These are phyloP conservation scores for Diacronema lutheri DNA, from an alignment of 78 protist species.

Conservation along the genomic window DNA sequence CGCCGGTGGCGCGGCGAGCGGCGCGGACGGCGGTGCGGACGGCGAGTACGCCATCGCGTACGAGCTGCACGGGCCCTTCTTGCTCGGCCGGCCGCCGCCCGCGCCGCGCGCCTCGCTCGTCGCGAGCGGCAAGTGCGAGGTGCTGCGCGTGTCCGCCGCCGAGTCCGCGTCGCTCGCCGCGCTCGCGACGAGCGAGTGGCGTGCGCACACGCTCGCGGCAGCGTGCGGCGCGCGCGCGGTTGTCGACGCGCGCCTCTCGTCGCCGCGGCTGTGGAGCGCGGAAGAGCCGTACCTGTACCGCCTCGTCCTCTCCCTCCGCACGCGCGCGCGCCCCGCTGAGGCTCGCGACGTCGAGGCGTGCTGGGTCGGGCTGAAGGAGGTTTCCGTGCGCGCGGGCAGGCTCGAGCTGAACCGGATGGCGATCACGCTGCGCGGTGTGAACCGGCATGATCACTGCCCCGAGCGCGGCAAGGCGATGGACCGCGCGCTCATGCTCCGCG, in stretches of 20 bases:
- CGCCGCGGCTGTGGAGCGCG: constrained; percentile 2
- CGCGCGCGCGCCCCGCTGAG: neutral
- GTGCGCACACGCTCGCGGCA: neutral
- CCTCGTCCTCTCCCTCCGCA: neutral
- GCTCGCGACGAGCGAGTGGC: neutral
- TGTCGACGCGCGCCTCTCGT: neutral
- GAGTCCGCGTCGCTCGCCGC: no score
- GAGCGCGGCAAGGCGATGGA: constrained; percentile 10
- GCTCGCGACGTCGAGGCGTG: constrained; percentile 2
- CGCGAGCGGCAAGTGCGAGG: no score
- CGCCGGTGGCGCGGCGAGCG: no score
- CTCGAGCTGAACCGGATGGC: constrained; percentile 8
- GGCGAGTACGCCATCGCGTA: neutral
- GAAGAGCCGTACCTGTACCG: constrained; percentile 39
- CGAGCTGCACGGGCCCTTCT: neutral
- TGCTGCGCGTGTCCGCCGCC: no score
- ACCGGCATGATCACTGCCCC: constrained; percentile 49
- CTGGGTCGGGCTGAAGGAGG: neutral
- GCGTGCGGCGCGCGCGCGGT: neutral
- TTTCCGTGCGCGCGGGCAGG: neutral
- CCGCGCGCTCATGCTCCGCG: constrained; percentile 2
- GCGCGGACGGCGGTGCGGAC: no score
- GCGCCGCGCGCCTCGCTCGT: no score
- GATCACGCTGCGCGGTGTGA: constrained; percentile 23
- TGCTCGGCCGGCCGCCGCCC: neutral